phyloP scores from a whole-genome alignment of 2,329 filamentous ascomycete species.

The Blastomyces silverae region DNA sequence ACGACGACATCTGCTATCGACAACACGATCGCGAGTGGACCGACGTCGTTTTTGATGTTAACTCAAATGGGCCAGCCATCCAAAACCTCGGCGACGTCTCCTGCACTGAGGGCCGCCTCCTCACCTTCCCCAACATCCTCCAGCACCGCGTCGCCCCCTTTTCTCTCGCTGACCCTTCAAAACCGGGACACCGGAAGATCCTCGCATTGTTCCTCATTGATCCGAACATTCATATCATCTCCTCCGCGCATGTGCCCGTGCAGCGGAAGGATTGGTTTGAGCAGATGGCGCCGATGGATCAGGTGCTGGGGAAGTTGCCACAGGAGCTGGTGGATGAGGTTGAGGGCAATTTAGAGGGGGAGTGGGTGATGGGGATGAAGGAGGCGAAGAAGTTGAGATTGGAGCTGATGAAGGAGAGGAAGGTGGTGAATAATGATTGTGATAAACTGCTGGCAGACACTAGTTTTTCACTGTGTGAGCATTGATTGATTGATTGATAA shows the following conservation, averaged over 20 bases:
- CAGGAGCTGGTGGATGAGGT: constrained; percentile 17
- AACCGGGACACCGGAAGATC: constrained; percentile 21
- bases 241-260: constrained; percentile 18
- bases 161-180: constrained; percentile 17
- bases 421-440: constrained; percentile 6
- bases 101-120: constrained; percentile 21
- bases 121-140: constrained; percentile 22
- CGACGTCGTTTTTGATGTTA: constrained; percentile 16
- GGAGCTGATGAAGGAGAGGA: constrained; percentile 21
- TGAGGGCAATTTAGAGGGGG: constrained; percentile 6
- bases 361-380: constrained; percentile 16
- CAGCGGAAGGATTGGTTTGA: constrained; percentile 19
- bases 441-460: neutral
- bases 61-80: constrained; percentile 8
- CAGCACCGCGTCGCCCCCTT: constrained; percentile 19
- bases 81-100: constrained; percentile 20
- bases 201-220: constrained; percentile 21
- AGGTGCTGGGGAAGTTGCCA: constrained; percentile 7
- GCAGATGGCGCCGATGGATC: constrained; percentile 1
- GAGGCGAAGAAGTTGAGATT: constrained; percentile 19
- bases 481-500: constrained; percentile 9
- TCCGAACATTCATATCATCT: constrained; percentile 20
- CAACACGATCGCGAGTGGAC: constrained; percentile 19
- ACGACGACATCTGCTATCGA: constrained; percentile 29
- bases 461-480: constrained; percentile 20